Conservation (phyloP, 768 basidiomycete species). For the Podaxis rugospora region DNA sequence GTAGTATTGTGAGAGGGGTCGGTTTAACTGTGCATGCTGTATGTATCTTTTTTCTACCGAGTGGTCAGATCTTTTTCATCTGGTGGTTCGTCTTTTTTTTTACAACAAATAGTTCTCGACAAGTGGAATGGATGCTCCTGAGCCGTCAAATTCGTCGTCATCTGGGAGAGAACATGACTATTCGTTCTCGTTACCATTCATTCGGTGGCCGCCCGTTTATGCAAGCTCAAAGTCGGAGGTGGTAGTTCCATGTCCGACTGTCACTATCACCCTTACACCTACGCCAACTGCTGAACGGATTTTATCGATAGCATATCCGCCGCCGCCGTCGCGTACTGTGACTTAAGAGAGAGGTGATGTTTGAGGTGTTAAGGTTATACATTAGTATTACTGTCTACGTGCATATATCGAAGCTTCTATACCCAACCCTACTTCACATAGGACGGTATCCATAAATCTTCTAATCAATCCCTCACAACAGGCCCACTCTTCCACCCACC, state of each 20-base stretch:
- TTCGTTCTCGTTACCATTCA: background rate
- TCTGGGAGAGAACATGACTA: background rate
- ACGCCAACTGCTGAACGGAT: background rate
- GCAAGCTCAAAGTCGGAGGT: background rate
- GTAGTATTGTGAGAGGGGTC: constrained; percentile 17
- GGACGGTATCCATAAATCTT: no score
- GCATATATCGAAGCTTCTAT: no score
- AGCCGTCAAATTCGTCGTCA: no score
- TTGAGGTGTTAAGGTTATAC: background rate
- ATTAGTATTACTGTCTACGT: no score
- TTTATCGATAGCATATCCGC: constrained; percentile 3
- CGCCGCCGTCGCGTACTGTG: background rate
- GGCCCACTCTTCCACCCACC: constrained; percentile 26
- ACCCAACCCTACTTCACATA: no score
- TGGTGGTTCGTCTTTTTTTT: no score
- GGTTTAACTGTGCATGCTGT: background rate
- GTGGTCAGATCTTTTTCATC: background rate
- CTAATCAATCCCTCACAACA: constrained; percentile 12
- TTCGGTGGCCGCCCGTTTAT: background rate
- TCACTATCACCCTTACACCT: background rate
- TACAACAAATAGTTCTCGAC: no score
- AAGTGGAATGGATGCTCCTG: no score
- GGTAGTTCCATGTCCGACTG: background rate
- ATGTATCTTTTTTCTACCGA: background rate
- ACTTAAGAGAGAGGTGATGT: background rate